phyloP scores from a whole-genome alignment of 371 early-diverging fungal genomes.

The Capillidium heterosporum region DNA sequence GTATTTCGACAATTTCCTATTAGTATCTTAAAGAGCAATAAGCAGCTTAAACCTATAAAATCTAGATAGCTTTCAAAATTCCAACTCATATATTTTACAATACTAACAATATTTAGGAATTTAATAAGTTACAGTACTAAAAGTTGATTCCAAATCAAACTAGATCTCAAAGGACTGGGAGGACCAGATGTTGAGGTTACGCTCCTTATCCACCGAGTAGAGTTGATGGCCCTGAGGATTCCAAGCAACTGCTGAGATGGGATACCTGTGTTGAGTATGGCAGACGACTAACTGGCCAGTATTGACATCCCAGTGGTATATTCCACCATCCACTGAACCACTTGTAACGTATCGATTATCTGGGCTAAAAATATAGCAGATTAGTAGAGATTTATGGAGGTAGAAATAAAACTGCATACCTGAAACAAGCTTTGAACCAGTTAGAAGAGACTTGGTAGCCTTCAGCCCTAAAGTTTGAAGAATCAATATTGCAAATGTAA shows the following conservation, averaged over 20 bases:
- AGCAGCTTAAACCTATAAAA: too few species aligned
- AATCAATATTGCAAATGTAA: not conserved
- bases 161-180: too few species aligned
- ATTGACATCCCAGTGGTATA: not conserved
- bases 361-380: conserved; percentile 29
- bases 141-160: too few species aligned
- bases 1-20: too few species aligned
- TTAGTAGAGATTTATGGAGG: not conserved
- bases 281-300: not conserved
- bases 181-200: not conserved
- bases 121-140: too few species aligned
- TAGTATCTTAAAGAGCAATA: too few species aligned
- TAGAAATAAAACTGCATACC: conserved; percentile 18
- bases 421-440: conserved; percentile 74
- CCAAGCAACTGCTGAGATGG: not conserved
- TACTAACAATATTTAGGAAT: too few species aligned
- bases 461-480: conserved; percentile 30
- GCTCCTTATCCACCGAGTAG: not conserved
- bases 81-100: too few species aligned
- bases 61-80: too few species aligned
- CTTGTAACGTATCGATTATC: conserved; percentile 70
- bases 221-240: not conserved
- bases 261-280: not conserved
- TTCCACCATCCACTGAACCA: conserved; percentile 26
- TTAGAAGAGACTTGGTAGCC: conserved; percentile 63